Evolutionary conservation across 805 yeast species (phyloP), one percentile per base, ranked within the genome.

Genomic region (Torulaspora microellipsoides): DNA sequence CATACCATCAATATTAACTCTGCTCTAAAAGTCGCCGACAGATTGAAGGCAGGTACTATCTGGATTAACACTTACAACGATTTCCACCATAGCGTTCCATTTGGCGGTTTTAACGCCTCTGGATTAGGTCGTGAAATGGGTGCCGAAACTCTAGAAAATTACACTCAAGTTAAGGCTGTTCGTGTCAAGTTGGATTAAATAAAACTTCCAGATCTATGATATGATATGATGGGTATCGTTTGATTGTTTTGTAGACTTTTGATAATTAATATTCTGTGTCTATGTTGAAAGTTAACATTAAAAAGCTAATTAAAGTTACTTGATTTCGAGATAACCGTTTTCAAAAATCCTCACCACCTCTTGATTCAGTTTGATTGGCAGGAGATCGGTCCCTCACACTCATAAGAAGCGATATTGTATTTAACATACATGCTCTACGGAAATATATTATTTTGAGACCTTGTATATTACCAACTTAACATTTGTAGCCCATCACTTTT

Each of bases 101-200:
- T 90, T 67, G 96, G 96, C 58, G 96, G 96, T 36, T 85, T 75
- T 73, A 87, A 87, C 67, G 80, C 81, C 75, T 82, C 93, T 46
- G 98, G 98, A 67, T 73, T 84, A 49, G 97, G 98, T 62, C 80
- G 95, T 67, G 96, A 91, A 73, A 80, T 89, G 76, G 96, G 96
- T 59, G 77, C 76, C 48, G 90, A 87, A 52, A 95, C 95, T 45
- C 69, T 91, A 59, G 85, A 83, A 48, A 83, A 81, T 66, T 91
- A 89, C 75, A 80, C 87, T 50, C 95, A 87, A 66, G 76, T 73
- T 53, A 91, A 90, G 76, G 84, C 96, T 40, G 95, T 90, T 45
- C 77, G 82, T 71, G 62, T 72, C 47, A 71, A 56, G 45, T 39
- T 59, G 31, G 47, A 46, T 15, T 46, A 40, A 44, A 5, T 4